A percentile compares a stretch with the other conserved stretches of the same genome.
phyloP scores from a whole-genome alignment of 176 grass and related monocot species.

The Urochloa ruziziensis region DNA sequence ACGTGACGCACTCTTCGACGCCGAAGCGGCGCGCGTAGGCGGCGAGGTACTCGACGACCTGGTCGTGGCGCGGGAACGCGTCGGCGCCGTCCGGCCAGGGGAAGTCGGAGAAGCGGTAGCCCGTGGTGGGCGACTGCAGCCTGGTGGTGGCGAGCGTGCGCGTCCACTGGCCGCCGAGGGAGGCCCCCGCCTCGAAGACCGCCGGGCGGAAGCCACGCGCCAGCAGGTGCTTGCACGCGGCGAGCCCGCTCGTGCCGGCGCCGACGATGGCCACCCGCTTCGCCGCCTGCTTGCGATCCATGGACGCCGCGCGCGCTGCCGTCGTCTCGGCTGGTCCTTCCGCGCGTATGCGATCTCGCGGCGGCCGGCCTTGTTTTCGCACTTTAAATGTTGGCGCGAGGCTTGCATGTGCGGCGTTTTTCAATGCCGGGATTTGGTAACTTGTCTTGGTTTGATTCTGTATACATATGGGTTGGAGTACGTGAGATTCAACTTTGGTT shows the following conservation, averaged over 20 bases:
- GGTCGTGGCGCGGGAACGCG: constrained; percentile 36
- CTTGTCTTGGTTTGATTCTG: not conserved
- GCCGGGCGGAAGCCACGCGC: constrained; percentile 58
- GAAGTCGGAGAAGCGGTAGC: constrained; percentile 70
- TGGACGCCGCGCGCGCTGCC: not conserved
- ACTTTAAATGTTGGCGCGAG: not conserved
- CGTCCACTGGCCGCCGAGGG: constrained; percentile 68
- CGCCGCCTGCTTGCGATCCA: constrained; percentile 51
- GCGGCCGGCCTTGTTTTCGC: not conserved
- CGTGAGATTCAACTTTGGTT: not conserved
- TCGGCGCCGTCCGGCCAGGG: constrained; percentile 62
- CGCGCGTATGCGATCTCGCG: not conserved
- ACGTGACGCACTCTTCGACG: constrained; percentile 46
- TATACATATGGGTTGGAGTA: not conserved
- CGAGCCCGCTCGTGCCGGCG: constrained; percentile 73
- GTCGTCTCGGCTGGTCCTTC: not conserved
- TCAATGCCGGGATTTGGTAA: not conserved
- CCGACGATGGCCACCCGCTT: constrained; percentile 66
- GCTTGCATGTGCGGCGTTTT: not conserved
- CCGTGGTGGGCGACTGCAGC: constrained; percentile 44
- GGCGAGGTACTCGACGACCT: constrained; percentile 61
- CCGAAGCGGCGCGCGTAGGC: constrained; percentile 76
- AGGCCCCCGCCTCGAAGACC: constrained; percentile 50
- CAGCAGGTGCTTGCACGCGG: constrained; percentile 74
- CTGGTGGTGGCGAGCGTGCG: constrained; percentile 54